Percentiles rank a stretch among this genome's conserved stretches.
Evolutionary conservation across 148 eudicot genomes (phyloP).

Genomic region (Beta vulgaris): DNA sequence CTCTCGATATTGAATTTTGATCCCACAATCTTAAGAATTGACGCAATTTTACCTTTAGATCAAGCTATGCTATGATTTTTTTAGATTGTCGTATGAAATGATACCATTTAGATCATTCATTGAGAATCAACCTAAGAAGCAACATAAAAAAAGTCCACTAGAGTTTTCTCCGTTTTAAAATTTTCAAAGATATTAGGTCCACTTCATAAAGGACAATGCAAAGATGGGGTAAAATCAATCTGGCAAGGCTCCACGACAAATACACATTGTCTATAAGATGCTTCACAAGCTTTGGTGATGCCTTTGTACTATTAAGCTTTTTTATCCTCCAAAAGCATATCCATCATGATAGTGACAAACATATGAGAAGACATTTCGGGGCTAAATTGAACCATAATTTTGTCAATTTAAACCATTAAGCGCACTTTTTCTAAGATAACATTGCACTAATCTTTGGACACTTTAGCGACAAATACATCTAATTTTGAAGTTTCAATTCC

Average conservation of each 20-base stretch:
- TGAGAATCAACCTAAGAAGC: slow-evolving; percentile 3
- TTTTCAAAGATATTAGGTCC: no score
- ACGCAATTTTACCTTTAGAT: no score
- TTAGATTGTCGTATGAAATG: no score
- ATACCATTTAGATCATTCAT: no score
- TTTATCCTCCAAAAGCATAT: background rate
- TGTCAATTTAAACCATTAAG: background rate
- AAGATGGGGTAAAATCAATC: slow-evolving; percentile 30
- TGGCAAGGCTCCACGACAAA: slow-evolving; percentile 10
- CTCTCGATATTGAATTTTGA: no score
- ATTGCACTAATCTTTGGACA: slow-evolving; percentile 12
- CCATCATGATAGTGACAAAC: slow-evolving; percentile 9
- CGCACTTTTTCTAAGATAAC: background rate
- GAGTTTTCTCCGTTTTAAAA: no score
- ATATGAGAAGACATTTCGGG: slow-evolving; percentile 12
- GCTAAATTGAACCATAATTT: background rate
- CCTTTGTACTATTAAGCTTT: slow-evolving; percentile 23
- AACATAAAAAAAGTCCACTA: slow-evolving; percentile 2
- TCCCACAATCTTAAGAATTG: no score
- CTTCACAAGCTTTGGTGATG: slow-evolving; percentile 25
- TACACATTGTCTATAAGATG: slow-evolving; percentile 13
- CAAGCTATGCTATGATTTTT: no score
- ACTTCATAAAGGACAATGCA: background rate
- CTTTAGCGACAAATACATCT: background rate
- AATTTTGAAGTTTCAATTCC: no score